These are phyloP conservation scores for Nitzschia sp. DNA, from an alignment of 108 stramenopile genomes.

Conservation along the genomic window DNA sequence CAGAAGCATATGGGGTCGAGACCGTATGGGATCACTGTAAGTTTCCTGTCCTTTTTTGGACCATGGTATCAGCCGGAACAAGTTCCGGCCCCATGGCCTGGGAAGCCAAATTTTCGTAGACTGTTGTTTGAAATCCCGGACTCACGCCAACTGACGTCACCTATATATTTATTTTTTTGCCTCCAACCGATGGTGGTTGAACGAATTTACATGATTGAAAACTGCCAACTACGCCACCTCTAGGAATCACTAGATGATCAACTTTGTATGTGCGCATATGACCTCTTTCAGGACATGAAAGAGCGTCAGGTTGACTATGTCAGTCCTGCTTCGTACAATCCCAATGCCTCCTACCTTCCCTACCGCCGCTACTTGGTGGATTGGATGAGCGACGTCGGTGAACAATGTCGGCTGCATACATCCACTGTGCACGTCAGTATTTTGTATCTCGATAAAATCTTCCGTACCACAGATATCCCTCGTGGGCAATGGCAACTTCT, in stretches of 20 bases:
- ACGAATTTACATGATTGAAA: neutral
- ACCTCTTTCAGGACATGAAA: slow-evolving; percentile 78
- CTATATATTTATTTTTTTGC: slow-evolving; percentile 10
- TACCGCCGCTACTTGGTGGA: slow-evolving; percentile 88
- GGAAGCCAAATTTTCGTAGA: neutral
- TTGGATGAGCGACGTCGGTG: slow-evolving; percentile 91
- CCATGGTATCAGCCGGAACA: neutral
- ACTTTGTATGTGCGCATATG: slow-evolving; percentile 65
- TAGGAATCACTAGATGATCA: slow-evolving; percentile 62
- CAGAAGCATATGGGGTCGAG: slow-evolving; percentile 43
- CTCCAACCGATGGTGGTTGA: neutral
- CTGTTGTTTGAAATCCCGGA: neutral
- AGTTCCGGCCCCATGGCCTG: neutral
- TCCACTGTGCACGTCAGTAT: slow-evolving; percentile 83
- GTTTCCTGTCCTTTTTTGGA: slow-evolving; percentile 15
- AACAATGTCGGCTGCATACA: slow-evolving; percentile 77
- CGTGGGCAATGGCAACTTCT: slow-evolving; percentile 86
- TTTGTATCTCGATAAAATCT: slow-evolving; percentile 85
- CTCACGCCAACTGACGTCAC: slow-evolving; percentile 1
- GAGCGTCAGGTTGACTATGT: slow-evolving; percentile 80
- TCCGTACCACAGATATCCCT: slow-evolving; percentile 65
- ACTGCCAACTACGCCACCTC: neutral
- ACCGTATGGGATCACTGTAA: slow-evolving; percentile 74
- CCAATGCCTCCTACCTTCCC: slow-evolving; percentile 76
- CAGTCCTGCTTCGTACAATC: slow-evolving; percentile 61